Percentiles rank a stretch among this genome's conserved stretches.
phyloP scores from a whole-genome alignment of 2,329 filamentous ascomycete species.

The Blumeria graminis region DNA sequence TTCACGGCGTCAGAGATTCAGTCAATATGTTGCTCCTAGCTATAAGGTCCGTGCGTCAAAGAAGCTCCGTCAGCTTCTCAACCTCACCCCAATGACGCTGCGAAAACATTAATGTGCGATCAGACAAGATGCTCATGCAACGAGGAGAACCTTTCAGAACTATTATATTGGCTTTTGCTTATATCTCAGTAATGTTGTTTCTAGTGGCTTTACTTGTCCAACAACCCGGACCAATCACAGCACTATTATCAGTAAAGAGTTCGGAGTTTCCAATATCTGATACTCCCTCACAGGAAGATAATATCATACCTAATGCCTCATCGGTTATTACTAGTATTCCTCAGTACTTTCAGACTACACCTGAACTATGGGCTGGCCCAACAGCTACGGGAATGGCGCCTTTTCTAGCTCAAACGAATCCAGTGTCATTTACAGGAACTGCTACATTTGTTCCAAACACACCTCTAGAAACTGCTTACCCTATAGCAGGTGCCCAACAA shows the following conservation, averaged over 20 bases:
- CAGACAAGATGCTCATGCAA: too few relatives aligned
- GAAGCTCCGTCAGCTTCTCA: too few relatives aligned
- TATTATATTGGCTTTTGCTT: not conserved
- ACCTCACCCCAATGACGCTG: too few relatives aligned
- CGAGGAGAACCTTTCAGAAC: not conserved
- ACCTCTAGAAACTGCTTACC: slow-evolving; percentile 46
- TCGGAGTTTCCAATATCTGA: not conserved
- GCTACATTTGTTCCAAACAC: slow-evolving; percentile 41
- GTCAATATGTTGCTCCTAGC: too few relatives aligned
- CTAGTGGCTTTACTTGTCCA: slow-evolving; percentile 7
- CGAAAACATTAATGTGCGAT: too few relatives aligned
- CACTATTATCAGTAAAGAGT: slow-evolving; percentile 1
- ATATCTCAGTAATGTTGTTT: slow-evolving; percentile 5
- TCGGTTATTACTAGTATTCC: slow-evolving; percentile 21
- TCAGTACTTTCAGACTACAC: slow-evolving; percentile 37
- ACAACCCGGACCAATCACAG: slow-evolving; percentile 3
- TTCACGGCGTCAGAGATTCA: too few relatives aligned
- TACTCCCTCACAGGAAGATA: not conserved
- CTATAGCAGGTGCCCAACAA: slow-evolving; percentile 33
- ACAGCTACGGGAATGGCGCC: slow-evolving; percentile 45
- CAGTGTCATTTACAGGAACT: slow-evolving; percentile 32
- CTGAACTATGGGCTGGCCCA: slow-evolving; percentile 36
- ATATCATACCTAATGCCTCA: not conserved
- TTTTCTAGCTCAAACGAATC: slow-evolving; percentile 47
- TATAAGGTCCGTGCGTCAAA: too few relatives aligned